Conservation (phyloP, 371 early-diverging fungal species). For the Coemansia sp. region DNA sequence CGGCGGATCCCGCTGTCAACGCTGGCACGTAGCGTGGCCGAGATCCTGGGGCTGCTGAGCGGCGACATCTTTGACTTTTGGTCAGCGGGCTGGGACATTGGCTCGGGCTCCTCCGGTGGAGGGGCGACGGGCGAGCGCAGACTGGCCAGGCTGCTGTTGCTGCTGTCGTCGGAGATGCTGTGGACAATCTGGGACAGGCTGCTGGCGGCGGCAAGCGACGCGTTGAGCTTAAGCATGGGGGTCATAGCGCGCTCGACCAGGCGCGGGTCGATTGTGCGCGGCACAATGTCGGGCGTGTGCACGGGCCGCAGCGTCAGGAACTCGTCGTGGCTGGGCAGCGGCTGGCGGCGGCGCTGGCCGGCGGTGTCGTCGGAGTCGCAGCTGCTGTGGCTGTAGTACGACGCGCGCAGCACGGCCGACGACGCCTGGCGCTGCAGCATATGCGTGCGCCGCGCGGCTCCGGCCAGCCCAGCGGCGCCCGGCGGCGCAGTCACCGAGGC, state of each 20-base stretch:
- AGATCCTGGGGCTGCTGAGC: slow-evolving; percentile 25
- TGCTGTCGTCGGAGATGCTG: neutral
- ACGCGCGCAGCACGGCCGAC: slow-evolving; percentile 2
- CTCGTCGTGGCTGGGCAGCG: slow-evolving; percentile 22
- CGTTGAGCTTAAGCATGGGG: slow-evolving; percentile 48
- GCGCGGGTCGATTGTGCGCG: slow-evolving; percentile 44
- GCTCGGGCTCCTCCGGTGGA: too few species aligned
- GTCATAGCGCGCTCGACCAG: slow-evolving; percentile 50
- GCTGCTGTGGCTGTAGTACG: slow-evolving; percentile 4
- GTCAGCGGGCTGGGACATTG: slow-evolving; percentile 1
- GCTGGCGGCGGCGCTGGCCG: neutral
- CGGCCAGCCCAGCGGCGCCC: neutral
- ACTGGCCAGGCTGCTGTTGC: slow-evolving; percentile 7
- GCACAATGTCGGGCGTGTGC: slow-evolving; percentile 47
- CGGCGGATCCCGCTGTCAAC: neutral
- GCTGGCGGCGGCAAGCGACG: neutral
- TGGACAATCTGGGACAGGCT: slow-evolving; percentile 15
- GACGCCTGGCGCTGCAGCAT: slow-evolving; percentile 14
- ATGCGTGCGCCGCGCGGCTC: neutral
- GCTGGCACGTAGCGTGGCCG: slow-evolving; percentile 6
- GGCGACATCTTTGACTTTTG: slow-evolving; percentile 32
- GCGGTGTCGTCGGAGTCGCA: slow-evolving; percentile 22
- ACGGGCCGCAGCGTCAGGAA: slow-evolving; percentile 48
- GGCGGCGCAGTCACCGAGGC: neutral
- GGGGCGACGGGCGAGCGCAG: neutral